These are phyloP conservation scores for Buxus sempervirens DNA, from an alignment of 164 flowering plant species.

Conservation along the genomic window DNA sequence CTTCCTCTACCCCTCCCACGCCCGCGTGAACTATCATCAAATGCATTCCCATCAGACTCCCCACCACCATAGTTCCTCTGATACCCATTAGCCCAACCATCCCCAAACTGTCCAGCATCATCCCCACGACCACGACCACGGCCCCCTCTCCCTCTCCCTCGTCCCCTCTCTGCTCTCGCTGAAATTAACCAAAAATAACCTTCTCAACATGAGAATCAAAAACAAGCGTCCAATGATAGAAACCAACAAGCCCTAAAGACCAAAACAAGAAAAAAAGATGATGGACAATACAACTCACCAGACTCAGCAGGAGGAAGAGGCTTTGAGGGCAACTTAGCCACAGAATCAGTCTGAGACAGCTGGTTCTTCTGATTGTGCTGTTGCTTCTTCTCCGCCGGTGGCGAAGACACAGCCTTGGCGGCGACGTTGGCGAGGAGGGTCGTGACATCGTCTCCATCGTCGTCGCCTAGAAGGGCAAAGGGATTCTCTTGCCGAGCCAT, in stretches of 20 bases:
- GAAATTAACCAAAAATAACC: conserved; percentile 1
- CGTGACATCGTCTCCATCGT: conserved; percentile 25
- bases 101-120: conserved; percentile 14
- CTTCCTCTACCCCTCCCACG: conserved; percentile 19
- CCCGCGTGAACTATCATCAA: conserved; percentile 14
- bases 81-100: conserved; percentile 13
- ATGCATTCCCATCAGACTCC: conserved; percentile 10
- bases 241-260: neutral
- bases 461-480: conserved; percentile 29
- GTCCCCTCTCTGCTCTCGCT: conserved; percentile 19
- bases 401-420: conserved; percentile 9
- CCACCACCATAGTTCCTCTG: conserved; percentile 17
- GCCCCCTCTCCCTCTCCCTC: conserved; percentile 27
- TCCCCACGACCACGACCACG: conserved; percentile 18
- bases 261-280: neutral
- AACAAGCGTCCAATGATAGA: neutral
- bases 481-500: conserved; percentile 27
- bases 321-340: conserved; percentile 17
- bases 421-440: conserved; percentile 19
- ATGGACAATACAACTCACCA: neutral
- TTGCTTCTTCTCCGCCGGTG: conserved; percentile 10
- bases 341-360: conserved; percentile 1
- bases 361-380: conserved; percentile 4
- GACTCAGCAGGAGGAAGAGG: conserved; percentile 13
- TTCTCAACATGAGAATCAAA: neutral